These are phyloP conservation scores for Xylaria digitata DNA, from an alignment of 2,329 filamentous ascomycete species.

Conservation along the genomic window DNA sequence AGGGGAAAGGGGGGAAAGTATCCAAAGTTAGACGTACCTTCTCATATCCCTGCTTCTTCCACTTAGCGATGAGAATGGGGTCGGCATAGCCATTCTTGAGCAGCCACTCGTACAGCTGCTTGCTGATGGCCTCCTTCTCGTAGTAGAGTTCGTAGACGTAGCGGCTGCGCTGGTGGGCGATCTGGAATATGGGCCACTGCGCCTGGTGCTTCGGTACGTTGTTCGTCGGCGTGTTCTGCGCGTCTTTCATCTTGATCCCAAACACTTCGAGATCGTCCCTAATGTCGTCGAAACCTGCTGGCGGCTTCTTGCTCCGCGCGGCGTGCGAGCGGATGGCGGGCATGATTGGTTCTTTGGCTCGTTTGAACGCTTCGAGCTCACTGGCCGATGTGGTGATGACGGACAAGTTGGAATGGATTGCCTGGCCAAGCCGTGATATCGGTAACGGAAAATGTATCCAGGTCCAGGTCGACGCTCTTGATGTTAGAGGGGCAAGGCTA, in stretches of 20 bases:
- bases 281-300: constrained; percentile 88
- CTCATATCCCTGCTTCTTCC: constrained; percentile 99
- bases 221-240: constrained; percentile 87
- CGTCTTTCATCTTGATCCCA: constrained; percentile 92
- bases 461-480: constrained; percentile 31
- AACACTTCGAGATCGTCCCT: constrained; percentile 88
- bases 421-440: neutral
- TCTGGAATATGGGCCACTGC: constrained; percentile 97
- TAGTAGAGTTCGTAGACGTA: constrained; percentile 99
- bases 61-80: constrained; percentile 95
- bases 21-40: constrained; percentile 69
- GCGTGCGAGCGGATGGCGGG: constrained; percentile 77
- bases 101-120: constrained; percentile 92
- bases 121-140: constrained; percentile 94
- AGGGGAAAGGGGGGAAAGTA: neutral
- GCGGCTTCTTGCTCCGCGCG: constrained; percentile 83
- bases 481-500: constrained; percentile 50
- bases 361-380: constrained; percentile 28
- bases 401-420: neutral
- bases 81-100: constrained; percentile 98
- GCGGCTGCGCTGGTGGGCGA: constrained; percentile 88
- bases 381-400: neutral
- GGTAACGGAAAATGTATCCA: neutral
- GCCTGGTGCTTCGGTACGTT: constrained; percentile 87
- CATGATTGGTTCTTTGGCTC: constrained; percentile 56